These are phyloP conservation scores for Ophiostoma himal-ulmi DNA, from an alignment of 2,329 filamentous ascomycete genomes.

Conservation along the genomic window DNA sequence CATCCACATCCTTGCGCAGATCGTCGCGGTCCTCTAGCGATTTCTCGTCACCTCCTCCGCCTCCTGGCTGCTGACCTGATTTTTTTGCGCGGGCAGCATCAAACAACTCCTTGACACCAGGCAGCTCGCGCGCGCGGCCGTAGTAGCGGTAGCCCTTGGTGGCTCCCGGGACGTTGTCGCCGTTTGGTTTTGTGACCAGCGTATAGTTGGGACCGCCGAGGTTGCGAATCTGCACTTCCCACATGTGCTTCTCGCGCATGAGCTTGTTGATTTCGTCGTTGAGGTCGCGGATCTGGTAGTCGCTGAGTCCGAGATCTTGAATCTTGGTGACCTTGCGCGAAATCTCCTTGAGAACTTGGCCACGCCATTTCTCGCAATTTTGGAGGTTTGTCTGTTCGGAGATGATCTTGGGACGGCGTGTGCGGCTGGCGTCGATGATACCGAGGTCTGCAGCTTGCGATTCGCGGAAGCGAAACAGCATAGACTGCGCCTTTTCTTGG, in stretches of 20 bases:
- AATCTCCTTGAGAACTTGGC: conserved; percentile 94
- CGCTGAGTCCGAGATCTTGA: conserved; percentile 82
- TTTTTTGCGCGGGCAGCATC: conserved; percentile 60
- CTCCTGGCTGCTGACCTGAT: conserved; percentile 31
- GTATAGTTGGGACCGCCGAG: conserved; percentile 97
- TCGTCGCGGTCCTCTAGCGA: conserved; percentile 63
- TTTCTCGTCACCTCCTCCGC: conserved; percentile 25
- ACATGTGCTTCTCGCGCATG: conserved; percentile 98
- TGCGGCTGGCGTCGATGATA: conserved; percentile 87
- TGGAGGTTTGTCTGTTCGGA: conserved; percentile 80
- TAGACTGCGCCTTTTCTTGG: conserved; percentile 97
- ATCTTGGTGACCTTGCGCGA: conserved; percentile 94
- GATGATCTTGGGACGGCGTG: conserved; percentile 85
- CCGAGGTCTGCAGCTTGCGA: conserved; percentile 93
- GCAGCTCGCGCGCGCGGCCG: conserved; percentile 75
- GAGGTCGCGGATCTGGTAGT: conserved; percentile 94
- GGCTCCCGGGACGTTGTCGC: conserved; percentile 63
- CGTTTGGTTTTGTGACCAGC: conserved; percentile 50
- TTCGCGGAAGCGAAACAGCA: conserved; percentile 99
- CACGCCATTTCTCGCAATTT: conserved; percentile 93
- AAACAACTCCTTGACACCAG: conserved; percentile 94
- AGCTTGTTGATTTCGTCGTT: conserved; percentile 99
- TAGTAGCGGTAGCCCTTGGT: conserved; percentile 83
- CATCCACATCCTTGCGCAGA: conserved; percentile 72
- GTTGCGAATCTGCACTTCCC: conserved; percentile 94